A percentile compares a stretch with the other conserved stretches of the same genome.
phyloP scores from a whole-genome alignment of 75 land plant species.

The Isoetes taiwanensis region DNA sequence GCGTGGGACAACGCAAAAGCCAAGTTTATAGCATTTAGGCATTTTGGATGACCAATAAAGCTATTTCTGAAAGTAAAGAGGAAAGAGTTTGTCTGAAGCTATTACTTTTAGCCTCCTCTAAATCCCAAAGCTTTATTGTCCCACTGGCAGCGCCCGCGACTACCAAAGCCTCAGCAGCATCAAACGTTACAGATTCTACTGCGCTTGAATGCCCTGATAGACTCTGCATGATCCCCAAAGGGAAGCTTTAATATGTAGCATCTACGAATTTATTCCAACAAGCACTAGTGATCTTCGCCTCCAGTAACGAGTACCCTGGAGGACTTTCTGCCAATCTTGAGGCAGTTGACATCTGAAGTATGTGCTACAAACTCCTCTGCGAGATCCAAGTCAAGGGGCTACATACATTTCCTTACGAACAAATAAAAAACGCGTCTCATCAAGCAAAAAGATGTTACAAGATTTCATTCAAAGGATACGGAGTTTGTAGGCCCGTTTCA shows the following conservation, averaged over 20 bases:
- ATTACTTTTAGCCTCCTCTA: constrained; percentile 2
- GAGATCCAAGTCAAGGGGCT: too few species aligned
- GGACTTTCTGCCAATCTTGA: not conserved
- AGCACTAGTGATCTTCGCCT: constrained; percentile 6
- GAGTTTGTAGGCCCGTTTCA: too few species aligned
- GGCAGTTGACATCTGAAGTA: constrained; percentile 7
- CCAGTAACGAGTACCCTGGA: constrained; percentile 2
- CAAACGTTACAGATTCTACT: constrained; percentile 2
- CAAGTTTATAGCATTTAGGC: not conserved
- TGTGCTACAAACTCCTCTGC: constrained; percentile 7
- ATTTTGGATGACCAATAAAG: too few species aligned
- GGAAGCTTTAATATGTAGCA: not conserved
- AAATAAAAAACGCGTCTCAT: too few species aligned
- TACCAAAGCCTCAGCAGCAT: not conserved
- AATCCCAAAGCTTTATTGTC: constrained; percentile 4
- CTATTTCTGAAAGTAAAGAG: too few species aligned
- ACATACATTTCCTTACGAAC: too few species aligned
- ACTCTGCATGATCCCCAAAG: not conserved
- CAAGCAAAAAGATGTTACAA: too few species aligned
- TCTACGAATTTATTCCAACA: not conserved
- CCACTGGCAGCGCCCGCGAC: constrained; percentile 7
- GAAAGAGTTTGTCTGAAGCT: not conserved
- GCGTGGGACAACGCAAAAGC: not conserved
- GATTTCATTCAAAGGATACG: too few species aligned
- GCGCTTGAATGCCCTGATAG: constrained; percentile 3